Evolutionary conservation across 2,329 filamentous ascomycete species (phyloP).

Genomic region (Sordariomycetes sp.): DNA sequence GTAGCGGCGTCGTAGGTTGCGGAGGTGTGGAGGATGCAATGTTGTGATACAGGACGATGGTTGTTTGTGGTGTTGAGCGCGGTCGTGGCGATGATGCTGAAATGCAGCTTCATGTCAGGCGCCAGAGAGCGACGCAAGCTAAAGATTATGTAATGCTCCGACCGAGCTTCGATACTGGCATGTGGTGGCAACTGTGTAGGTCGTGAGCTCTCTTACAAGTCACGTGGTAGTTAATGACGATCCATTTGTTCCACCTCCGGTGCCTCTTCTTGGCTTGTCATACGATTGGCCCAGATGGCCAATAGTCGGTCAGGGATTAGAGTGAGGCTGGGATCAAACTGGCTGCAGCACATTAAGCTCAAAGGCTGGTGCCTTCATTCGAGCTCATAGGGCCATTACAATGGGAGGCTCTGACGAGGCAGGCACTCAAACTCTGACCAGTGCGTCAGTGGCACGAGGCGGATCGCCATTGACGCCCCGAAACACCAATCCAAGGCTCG

Average conservation of each 20-base stretch:
- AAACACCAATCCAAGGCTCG: not conserved
- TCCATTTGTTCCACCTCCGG: not conserved
- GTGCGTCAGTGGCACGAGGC: not conserved
- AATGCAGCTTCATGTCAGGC: not conserved
- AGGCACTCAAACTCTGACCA: not conserved
- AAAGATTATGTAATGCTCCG: not conserved
- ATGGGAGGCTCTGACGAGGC: too few relatives aligned
- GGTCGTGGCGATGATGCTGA: slow-evolving; percentile 2
- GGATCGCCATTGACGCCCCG: not conserved
- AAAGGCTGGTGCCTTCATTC: not conserved
- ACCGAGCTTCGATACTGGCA: not conserved
- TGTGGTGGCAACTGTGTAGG: not conserved
- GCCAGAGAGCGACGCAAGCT: not conserved
- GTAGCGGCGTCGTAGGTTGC: not conserved
- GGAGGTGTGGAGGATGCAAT: not conserved
- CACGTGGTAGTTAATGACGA: not conserved
- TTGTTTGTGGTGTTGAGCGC: not conserved
- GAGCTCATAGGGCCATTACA: not conserved
- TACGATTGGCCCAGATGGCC: not conserved
- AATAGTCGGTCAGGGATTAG: not conserved
- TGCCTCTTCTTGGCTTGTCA: not conserved
- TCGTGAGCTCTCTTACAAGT: not conserved
- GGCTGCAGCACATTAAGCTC: not conserved
- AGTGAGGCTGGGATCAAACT: not conserved
- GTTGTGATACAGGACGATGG: not conserved